Evolutionary conservation across 2,329 filamentous ascomycete genomes (phyloP).

Genomic region (Diaporthe sp.): DNA sequence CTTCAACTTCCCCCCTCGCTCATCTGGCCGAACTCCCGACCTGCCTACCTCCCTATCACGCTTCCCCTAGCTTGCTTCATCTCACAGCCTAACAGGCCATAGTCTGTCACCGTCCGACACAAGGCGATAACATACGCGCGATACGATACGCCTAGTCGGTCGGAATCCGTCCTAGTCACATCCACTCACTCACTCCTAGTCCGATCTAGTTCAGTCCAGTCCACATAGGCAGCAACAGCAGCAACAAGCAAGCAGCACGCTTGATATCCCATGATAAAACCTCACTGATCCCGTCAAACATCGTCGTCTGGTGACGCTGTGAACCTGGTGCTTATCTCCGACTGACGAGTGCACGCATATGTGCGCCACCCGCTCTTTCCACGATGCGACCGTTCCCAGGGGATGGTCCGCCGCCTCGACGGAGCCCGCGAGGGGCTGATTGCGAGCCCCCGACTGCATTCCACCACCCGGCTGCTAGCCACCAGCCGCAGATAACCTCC

Average conservation of each 20-base stretch:
- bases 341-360: constrained; percentile 32
- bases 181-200: neutral
- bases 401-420: constrained; percentile 55
- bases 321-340: neutral
- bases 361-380: constrained; percentile 25
- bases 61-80: constrained; percentile 28
- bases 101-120: neutral
- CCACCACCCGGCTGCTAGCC: constrained; percentile 46
- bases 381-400: constrained; percentile 61
- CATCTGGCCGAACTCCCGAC: neutral
- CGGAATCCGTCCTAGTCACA: constrained; percentile 2
- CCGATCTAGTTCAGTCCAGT: neutral
- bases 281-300: neutral
- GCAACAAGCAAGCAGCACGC: neutral
- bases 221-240: constrained; percentile 5
- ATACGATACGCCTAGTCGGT: constrained; percentile 5
- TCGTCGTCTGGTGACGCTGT: constrained; percentile 9
- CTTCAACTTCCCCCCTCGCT: neutral
- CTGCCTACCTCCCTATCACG: constrained; percentile 11
- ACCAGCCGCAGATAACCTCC: constrained; percentile 58
- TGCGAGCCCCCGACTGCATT: constrained; percentile 49
- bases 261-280: constrained; percentile 32
- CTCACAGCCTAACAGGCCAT: constrained; percentile 1
- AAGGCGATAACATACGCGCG: neutral
- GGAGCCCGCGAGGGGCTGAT: constrained; percentile 55